Base-by-base conservation (phyloP, 2,329 filamentous ascomycete genomes). In the Claviceps sp. region DNA sequence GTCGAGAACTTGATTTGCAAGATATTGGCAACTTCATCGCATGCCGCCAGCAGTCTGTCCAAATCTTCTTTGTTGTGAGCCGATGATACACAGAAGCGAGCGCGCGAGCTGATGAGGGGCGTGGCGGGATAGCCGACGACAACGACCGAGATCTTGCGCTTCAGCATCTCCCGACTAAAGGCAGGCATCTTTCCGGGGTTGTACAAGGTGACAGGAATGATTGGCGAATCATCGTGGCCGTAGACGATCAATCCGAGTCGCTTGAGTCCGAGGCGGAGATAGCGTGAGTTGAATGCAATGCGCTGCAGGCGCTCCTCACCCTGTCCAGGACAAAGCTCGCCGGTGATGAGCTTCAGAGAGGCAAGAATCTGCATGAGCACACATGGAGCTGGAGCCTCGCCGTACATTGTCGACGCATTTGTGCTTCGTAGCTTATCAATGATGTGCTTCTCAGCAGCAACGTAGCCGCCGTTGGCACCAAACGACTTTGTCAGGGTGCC, bases 161-260 rank as follows among this genome's bases (percentile, higher is more conserved):
- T 88, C 55, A 97, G 80, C 93, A 98, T 97, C 69, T 97, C 93
- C 66, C 95, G 93, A 48, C 89, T 96, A 70, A 98, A 98, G 54
- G 93, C 91, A 4, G 91, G 87, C 77, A 98, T 96, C 73, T 98
- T 98, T 62, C 88, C 93, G n/a, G 93, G 93, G 71, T 97, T 89
- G 76, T 96, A 98, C 30, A 98, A 82, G 63, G 95, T 79, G 59
- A 98, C 70, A 51, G 93, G 93, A 60, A 98, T 89, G 61, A 98
- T 97, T 52, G 93, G 93, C 5, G 90, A 96, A 71, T 98, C 93
- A 64, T 98, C 93, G 67, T 97, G 90, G 55, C 93, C 93, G 65
- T 94, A 96, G 51, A 96, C 85, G 64, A 98, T 98, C 72, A 89
- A 91, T 48, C 93, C 93, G 50, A 98, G 83, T 60, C 93, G 87